Evolutionary conservation across 768 basidiomycete species (phyloP).

Genomic region (Leccinum sublutescens): DNA sequence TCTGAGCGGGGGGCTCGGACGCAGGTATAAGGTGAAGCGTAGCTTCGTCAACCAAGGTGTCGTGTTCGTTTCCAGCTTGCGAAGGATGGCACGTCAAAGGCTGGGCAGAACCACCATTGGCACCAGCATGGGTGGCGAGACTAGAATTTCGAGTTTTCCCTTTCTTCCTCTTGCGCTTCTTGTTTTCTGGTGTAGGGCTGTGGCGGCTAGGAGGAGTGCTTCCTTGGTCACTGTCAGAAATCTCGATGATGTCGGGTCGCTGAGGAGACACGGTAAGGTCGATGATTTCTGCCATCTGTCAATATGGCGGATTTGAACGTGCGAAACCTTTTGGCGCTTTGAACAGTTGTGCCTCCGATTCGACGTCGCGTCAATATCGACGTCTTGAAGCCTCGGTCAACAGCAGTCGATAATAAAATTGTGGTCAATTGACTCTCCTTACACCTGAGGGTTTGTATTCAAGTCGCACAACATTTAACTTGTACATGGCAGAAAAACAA

Average conservation of each 20-base stretch:
- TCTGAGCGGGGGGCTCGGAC: slow-evolving; percentile 32
- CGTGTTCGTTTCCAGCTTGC: slow-evolving; percentile 7
- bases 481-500: background rate
- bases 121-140: slow-evolving; percentile 10
- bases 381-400: too few relatives aligned
- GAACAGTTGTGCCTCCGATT: background rate
- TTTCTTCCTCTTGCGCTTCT: slow-evolving; percentile 30
- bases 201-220: slow-evolving; percentile 1
- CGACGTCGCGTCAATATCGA: too few relatives aligned
- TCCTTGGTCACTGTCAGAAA: slow-evolving; percentile 26
- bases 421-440: too few relatives aligned
- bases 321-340: background rate
- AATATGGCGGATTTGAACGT: background rate
- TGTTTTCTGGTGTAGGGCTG: slow-evolving; percentile 15
- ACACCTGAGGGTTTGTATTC: background rate
- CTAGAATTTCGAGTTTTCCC: slow-evolving; percentile 20
- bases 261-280: slow-evolving; percentile 33
- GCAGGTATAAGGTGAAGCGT: slow-evolving; percentile 37
- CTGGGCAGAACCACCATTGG: slow-evolving; percentile 15
- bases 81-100: slow-evolving; percentile 23
- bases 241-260: slow-evolving; percentile 30
- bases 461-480: background rate
- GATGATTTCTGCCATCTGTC: slow-evolving; percentile 32
- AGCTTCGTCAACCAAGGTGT: slow-evolving; percentile 3
- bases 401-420: too few relatives aligned